Base-by-base conservation (phyloP, 2,329 filamentous ascomycete genomes). In the Furcasterigmium furcatum region DNA sequence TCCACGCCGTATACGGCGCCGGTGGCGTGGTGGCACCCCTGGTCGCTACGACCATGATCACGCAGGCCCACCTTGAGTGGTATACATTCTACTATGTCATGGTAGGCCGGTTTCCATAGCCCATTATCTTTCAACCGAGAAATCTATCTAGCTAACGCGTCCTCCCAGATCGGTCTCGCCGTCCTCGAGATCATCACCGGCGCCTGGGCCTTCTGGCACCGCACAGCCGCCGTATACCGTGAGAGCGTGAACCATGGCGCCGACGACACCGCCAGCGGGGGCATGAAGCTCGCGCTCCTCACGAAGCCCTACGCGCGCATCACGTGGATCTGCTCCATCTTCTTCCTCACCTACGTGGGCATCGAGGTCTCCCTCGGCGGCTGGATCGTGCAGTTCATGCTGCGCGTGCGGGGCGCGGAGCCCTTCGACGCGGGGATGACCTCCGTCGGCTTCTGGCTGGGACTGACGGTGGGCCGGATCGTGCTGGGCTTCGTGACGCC, bases 321-420 rank as follows among this genome's bases (percentile, higher is more conserved):
- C 0, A 83, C 84, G 2, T 90, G 86, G 85, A 68, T 87, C n/a
- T 80, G 79, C 51, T 75, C 87, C 0, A 50, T 85, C 1, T 94
- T 92, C 63, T 70, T 92, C 19, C 76, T 94, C 10, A 79, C 80
- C 25, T 92, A 92, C 56, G 84, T 91, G 1, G 88, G 89, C 8
- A 73, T 83, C 2, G 88, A 94, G 62, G 85, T 88, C 38, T 82
- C 84, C 0, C 74, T 91, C 1, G 86, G 87, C 18, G 88, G 88
- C 5, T 94, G 88, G 89, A 87, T 94, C 46, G 85, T 91, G 43
- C 82, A 84, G 5, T 92, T 94, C 62, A 92, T 94, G 87, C 82
- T 89, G 21, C 76, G 81, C 27, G 83, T 90, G 6, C 79, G 89
- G 6, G 64, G 82, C n/a, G 87, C 82, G 1, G 75, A 70, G 4